Base-by-base conservation (phyloP, 768 basidiomycete genomes). In the Lentinula detonsa region DNA sequence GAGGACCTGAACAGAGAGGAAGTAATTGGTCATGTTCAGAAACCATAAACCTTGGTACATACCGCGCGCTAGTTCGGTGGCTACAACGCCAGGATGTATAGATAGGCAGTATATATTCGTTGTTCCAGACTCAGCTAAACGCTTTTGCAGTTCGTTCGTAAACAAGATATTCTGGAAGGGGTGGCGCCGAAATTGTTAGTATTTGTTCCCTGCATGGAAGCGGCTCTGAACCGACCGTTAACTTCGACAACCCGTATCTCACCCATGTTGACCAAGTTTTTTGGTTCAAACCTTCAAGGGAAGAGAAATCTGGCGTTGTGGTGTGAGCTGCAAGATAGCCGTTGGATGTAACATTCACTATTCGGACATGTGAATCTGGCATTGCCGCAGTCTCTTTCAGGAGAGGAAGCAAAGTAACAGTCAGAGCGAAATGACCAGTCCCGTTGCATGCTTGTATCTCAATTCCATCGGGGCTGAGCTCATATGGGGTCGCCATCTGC, bases 131-230 rank as follows among this genome's bases (percentile, higher is more conserved):
- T 43, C 57, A 16, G 23, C 58, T 2, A 62, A 46, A 33, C 62
- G 62, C 11, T 52, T 56, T 34, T 62, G 62, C 35, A 62, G 62
- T 34, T 62, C 62, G 54, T 62, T 62, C 3, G 46, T 62, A 5
- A 62, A 59, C 34, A 62, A 42, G 28, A 62, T 59, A 39, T 59
- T 59, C 62, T 62, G 54, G 23, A 15, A 55, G 46, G 9, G 18
- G 4, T 40, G 7, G 37, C 5, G 54, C 6, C 15, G 31, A 33
- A 21, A 23, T 21, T n/a, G 1, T 39, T 0, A 33, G 13, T 28
- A 1, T 16, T 8, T 18, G 28, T 18, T 18, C 13, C 31, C 28
- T 28, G 34, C 18, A 34, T n/a, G n/a, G 6, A 2, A 35, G 9
- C 16, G 11, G 18, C 23, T 35, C 16, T 39, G n/a, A 11, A 40